phyloP scores from a whole-genome alignment of 208 protist genomes.

The Porcisia hertigi region DNA sequence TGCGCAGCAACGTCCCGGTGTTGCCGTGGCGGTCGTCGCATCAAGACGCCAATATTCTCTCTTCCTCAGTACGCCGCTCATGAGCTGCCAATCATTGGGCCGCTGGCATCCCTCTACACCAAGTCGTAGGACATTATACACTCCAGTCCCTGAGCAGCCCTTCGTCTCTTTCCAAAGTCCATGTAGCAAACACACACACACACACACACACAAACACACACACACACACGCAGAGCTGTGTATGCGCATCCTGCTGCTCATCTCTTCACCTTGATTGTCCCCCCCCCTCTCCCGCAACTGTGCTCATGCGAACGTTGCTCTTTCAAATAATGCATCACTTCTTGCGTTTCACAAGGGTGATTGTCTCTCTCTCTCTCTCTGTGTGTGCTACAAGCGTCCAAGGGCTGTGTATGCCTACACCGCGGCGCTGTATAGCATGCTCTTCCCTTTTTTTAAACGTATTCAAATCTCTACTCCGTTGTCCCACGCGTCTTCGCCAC shows the following conservation, averaged over 20 bases:
- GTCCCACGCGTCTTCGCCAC: background rate
- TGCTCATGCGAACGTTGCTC: no score
- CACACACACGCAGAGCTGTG: background rate
- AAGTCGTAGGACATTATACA: background rate
- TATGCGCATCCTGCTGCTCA: background rate
- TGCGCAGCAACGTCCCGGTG: slow-evolving; percentile 27
- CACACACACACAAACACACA: background rate
- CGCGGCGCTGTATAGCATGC: no score
- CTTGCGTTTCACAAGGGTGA: no score
- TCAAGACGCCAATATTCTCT: background rate
- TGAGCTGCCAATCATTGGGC: slow-evolving; percentile 61
- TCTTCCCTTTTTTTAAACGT: background rate
- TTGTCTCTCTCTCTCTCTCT: no score
- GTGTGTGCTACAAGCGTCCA: no score
- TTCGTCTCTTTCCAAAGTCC: background rate
- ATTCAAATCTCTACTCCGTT: background rate
- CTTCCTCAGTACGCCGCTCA: slow-evolving; percentile 36
- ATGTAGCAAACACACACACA: background rate
- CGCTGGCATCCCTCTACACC: slow-evolving; percentile 37
- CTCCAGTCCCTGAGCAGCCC: background rate
- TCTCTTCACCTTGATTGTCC: background rate
- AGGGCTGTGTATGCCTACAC: no score
- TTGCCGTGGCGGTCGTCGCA: slow-evolving; percentile 21
- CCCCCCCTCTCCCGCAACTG: background rate
- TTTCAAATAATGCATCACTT: no score